Percentiles rank a stretch among this genome's conserved stretches.
These are phyloP conservation scores for Monosporascus sp. DNA, from an alignment of 2,329 filamentous ascomycete genomes.

Conservation along the genomic window DNA sequence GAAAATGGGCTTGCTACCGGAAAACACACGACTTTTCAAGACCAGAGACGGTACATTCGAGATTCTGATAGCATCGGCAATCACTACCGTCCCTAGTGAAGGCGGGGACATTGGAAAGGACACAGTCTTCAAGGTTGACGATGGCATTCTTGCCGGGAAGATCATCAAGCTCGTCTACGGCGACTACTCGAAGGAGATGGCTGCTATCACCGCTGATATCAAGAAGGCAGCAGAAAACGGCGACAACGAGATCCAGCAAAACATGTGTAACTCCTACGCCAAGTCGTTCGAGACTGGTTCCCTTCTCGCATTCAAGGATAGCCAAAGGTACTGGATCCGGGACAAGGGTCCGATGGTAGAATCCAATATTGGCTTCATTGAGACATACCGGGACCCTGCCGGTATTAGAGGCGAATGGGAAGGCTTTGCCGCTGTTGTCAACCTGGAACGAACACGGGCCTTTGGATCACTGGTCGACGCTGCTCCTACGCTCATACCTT, in stretches of 20 bases:
- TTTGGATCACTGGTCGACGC: conserved; percentile 81
- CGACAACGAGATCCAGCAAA: conserved; percentile 67
- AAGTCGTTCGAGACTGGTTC: conserved; percentile 72
- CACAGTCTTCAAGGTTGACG: conserved; percentile 53
- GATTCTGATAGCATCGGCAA: conserved; percentile 67
- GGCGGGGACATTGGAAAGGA: conserved; percentile 67
- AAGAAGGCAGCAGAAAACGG: conserved; percentile 63
- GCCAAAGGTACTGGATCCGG: conserved; percentile 75
- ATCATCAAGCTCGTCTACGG: conserved; percentile 69
- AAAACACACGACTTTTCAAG: conserved; percentile 74
- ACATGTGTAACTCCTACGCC: conserved; percentile 54
- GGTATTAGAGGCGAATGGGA: conserved; percentile 82
- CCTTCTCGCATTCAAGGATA: conserved; percentile 72
- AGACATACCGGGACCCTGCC: conserved; percentile 79
- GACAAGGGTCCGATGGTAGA: conserved; percentile 79
- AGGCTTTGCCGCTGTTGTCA: conserved; percentile 78
- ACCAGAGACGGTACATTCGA: conserved; percentile 59
- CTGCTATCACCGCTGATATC: conserved; percentile 59
- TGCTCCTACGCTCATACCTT: conserved; percentile 77
- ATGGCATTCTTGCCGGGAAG: conserved; percentile 59
- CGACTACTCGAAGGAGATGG: conserved; percentile 69
- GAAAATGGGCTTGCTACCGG: conserved; percentile 63
- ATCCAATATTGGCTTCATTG: conserved; percentile 77
- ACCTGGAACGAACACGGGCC: conserved; percentile 81
- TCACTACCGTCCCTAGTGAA: conserved; percentile 51